Conservation (phyloP, 2,329 filamentous ascomycete genomes). For the Alternaria triticina region DNA sequence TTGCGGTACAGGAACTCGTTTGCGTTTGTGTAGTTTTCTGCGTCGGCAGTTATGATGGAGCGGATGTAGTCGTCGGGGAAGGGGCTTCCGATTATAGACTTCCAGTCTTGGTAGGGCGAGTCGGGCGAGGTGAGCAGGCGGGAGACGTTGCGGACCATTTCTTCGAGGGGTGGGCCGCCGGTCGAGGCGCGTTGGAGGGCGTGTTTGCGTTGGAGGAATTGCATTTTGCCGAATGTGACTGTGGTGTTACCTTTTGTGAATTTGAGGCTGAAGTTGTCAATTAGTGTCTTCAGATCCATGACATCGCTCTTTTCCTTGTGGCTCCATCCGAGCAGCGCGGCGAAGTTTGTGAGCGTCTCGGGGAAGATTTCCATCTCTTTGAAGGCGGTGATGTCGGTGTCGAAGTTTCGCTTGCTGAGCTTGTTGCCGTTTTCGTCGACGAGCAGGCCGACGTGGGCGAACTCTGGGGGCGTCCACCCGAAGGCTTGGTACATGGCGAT, state of each 20-base stretch:
- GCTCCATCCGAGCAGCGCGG: slow-evolving; percentile 84
- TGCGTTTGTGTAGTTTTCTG: slow-evolving; percentile 64
- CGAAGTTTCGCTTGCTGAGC: slow-evolving; percentile 80
- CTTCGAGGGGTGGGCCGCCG: slow-evolving; percentile 51
- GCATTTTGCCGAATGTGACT: slow-evolving; percentile 80
- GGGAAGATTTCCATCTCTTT: slow-evolving; percentile 67
- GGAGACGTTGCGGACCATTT: slow-evolving; percentile 46
- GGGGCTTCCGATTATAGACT: slow-evolving; percentile 26
- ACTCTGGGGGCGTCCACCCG: slow-evolving; percentile 55
- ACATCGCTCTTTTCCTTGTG: slow-evolving; percentile 72
- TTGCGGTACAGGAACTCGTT: slow-evolving; percentile 63
- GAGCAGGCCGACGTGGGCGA: slow-evolving; percentile 58
- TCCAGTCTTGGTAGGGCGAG: slow-evolving; percentile 33
- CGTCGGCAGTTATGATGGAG: slow-evolving; percentile 60
- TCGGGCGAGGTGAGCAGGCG: slow-evolving; percentile 38
- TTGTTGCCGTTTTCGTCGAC: slow-evolving; percentile 57
- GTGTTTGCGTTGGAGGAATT: slow-evolving; percentile 78
- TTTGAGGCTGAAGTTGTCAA: slow-evolving; percentile 78
- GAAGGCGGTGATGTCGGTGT: slow-evolving; percentile 66
- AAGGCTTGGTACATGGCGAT: slow-evolving; percentile 62
- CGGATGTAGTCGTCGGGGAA: slow-evolving; percentile 56
- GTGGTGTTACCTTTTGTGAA: slow-evolving; percentile 92
- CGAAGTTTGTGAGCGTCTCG: slow-evolving; percentile 77
- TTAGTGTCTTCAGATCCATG: slow-evolving; percentile 73
- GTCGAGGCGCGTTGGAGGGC: slow-evolving; percentile 56